Conservation (phyloP, 23 red algal species). For the Gracilaria vermiculophylla region DNA sequence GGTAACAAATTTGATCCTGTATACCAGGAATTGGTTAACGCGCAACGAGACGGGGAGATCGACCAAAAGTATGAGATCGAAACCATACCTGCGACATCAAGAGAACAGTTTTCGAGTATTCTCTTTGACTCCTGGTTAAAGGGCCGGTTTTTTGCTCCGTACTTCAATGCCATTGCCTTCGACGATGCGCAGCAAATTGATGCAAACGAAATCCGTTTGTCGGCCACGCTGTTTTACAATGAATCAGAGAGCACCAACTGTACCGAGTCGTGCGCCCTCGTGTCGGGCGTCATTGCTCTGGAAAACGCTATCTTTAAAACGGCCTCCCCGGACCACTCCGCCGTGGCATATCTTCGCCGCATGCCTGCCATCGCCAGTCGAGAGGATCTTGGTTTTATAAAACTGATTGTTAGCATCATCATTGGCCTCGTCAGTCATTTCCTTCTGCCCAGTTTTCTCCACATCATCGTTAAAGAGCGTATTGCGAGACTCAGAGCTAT, state of each 20-base stretch:
- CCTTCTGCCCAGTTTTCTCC: constrained; percentile 71
- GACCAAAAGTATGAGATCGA: constrained; percentile 41
- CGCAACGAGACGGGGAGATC: not conserved
- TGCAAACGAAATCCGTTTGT: not conserved
- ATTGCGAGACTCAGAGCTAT: constrained; percentile 61
- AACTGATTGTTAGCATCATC: constrained; percentile 74
- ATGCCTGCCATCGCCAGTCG: constrained; percentile 40
- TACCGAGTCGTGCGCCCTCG: constrained; percentile 53
- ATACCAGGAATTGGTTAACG: constrained; percentile 1
- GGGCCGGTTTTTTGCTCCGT: constrained; percentile 29
- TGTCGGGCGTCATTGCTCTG: constrained; percentile 56
- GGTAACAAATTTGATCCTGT: not conserved
- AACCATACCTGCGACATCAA: not conserved
- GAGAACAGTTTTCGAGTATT: not conserved
- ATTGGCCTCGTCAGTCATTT: constrained; percentile 81
- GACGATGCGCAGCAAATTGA: not conserved
- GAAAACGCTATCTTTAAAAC: constrained; percentile 67
- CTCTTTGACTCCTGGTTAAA: constrained; percentile 49
- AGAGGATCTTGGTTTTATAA: constrained; percentile 52
- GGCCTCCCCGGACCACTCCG: constrained; percentile 21
- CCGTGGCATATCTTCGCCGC: constrained; percentile 67
- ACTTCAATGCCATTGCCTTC: constrained; percentile 41
- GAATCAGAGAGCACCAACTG: constrained; percentile 15
- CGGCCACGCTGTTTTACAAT: constrained; percentile 64
- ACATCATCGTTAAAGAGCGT: constrained; percentile 85